Evolutionary conservation across 768 basidiomycete genomes (phyloP), one percentile per base, ranked within the genome.

Genomic region (Suillus brevipes): DNA sequence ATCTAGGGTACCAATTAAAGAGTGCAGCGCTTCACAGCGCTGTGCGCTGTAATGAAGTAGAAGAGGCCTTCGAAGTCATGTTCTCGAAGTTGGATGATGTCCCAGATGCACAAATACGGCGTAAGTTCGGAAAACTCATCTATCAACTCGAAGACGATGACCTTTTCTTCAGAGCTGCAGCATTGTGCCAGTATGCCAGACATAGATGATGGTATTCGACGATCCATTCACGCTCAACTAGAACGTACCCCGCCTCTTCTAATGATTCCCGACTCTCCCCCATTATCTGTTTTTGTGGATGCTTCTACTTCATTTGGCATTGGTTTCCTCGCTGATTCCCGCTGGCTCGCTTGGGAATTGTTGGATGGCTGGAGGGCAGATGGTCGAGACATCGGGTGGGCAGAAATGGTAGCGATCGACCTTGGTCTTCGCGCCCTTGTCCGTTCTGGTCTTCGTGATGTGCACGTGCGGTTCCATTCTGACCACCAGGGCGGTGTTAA

Each of bases 341-440:
- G 57, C 2, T 84, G 81, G 81, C 66, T 78, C 0, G 77, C 82
- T 0, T 84, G 81, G 83, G 67, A 72, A 34, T 69, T 83, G 13
- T 70, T 62, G 20, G 50, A 65, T 0, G 77, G 77, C 7, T 79
- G 78, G 77, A 66, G 69, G 18, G 42, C 57, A 4, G 61, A 72
- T 0, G 72, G 73, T 9, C 49, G 78, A 8, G 69, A 78, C 62
- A 83, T 81, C 23, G 77, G 77, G 6, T 84, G 83, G 82, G 79
- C 78, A 0, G 83, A 83, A 68, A 78, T 82, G 72, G 75, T 80
- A 0, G 82, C 80, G 0, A 72, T 82, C 1, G 82, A 83, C 61
- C 69, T 84, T 1, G 82, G 79, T 0, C 37, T 83, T 0, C 73
- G 72, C 1, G 71, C 77, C 2, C 47, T 79, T 7, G 68, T 80